phyloP scores from a whole-genome alignment of 371 early-diverging fungal genomes.

The Mortierella polycephala region DNA sequence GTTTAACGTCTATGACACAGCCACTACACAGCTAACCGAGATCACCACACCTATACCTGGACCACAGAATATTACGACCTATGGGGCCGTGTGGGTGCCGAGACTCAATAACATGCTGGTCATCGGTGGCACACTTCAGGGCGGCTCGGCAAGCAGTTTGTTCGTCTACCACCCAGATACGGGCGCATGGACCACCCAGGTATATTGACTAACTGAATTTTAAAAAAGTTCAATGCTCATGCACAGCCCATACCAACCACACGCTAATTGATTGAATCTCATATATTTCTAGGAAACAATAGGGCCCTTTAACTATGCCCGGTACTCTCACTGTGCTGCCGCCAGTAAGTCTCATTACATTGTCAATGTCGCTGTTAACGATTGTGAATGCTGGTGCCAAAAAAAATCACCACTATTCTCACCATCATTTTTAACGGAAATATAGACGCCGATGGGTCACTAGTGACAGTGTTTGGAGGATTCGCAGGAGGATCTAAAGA shows the following conservation, averaged over 20 bases:
- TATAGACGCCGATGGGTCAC: conserved; percentile 34
- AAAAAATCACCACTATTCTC: not conserved
- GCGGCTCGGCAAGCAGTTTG: not conserved
- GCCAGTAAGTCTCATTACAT: conserved; percentile 28
- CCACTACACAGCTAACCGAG: conserved; percentile 14
- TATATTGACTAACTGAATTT: not conserved
- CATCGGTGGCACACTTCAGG: conserved; percentile 17
- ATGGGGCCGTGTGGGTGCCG: conserved; percentile 32
- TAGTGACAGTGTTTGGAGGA: conserved; percentile 37
- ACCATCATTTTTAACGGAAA: no score
- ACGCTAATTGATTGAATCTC: not conserved
- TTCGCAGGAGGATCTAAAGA: conserved; percentile 3
- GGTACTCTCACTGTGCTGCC: conserved; percentile 33
- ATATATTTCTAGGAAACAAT: conserved; percentile 26
- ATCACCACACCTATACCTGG: conserved; percentile 16
- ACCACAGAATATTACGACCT: conserved; percentile 28
- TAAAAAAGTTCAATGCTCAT: not conserved
- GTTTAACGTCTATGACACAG: conserved; percentile 25
- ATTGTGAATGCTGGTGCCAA: not conserved
- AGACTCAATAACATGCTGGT: conserved; percentile 33
- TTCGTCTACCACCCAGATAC: conserved; percentile 27
- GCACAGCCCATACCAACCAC: not conserved
- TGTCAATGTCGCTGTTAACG: not conserved
- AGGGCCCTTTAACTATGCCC: conserved; percentile 26
- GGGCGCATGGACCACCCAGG: conserved; percentile 36